A percentile compares a stretch with the other conserved stretches of the same genome.
phyloP scores from a whole-genome alignment of 2,329 filamentous ascomycete species.

The Xylaria sp. region DNA sequence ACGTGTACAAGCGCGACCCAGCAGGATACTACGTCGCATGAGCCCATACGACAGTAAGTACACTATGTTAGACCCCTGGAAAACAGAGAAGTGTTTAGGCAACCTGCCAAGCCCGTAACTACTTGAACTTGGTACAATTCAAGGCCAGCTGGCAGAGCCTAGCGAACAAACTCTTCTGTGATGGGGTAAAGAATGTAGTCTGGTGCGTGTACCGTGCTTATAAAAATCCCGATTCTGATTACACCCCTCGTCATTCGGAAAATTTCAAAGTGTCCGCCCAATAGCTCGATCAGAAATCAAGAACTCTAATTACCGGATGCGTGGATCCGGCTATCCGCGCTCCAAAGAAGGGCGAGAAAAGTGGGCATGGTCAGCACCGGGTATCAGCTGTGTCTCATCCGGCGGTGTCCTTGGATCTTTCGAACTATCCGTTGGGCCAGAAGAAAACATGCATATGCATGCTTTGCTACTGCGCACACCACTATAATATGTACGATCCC shows the following conservation, averaged over 20 bases:
- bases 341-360: conserved; percentile 12
- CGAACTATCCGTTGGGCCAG: not conserved
- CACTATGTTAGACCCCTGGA: conserved; percentile 4
- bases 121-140: not conserved
- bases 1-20: not conserved
- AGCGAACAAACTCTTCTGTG: not conserved
- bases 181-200: not conserved
- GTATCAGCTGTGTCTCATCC: conserved; percentile 22
- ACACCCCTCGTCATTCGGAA: conserved; percentile 12
- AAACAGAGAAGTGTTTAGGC: not conserved
- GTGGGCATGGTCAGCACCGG: conserved; percentile 10
- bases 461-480: not conserved
- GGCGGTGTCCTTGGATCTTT: conserved; percentile 3
- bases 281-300: not conserved
- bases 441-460: conserved; percentile 9
- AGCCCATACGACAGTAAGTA: not conserved
- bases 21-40: not conserved
- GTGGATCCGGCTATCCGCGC: conserved; percentile 22
- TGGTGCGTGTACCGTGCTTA: not conserved
- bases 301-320: conserved; percentile 23
- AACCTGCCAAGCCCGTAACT: conserved; percentile 10
- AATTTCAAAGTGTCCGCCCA: conserved; percentile 8
- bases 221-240: conserved; percentile 16
- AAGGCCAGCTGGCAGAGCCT: conserved; percentile 4
- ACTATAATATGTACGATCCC: conserved; percentile 25